Base-by-base conservation (phyloP, 768 basidiomycete species). In the Tubosaeta sp. region DNA sequence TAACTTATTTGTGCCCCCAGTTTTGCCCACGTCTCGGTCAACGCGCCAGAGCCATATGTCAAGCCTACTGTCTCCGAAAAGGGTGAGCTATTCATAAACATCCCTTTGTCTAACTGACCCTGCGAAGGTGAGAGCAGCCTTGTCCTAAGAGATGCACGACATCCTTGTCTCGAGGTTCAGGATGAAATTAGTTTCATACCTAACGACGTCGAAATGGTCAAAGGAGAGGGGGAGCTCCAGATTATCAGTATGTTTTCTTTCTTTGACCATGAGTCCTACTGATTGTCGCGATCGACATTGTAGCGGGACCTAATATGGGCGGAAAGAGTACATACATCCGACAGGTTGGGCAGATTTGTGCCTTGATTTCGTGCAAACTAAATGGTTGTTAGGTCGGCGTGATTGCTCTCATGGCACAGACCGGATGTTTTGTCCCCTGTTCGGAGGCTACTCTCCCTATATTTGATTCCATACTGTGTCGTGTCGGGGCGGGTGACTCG, bases 291-390 rank as follows among this genome's bases (percentile, higher is more conserved):
- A 39, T 18, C 44, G 5, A 51, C 14, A 24, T 54, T 18, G 9
- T 34, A 90, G 89, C 95, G 19, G 96, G 96, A 6, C 96, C 96
- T 0, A 99, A 99, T 69, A 97, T 97, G 90, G 96, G 96, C 46
- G 96, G 96, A 53, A 99, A 99, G 70, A 93, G 90, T 43, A 97
- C 95, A 0, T 97, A 94, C 61, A 95, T 98, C 59, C 87, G 93
- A 41, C 90, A 94, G 73, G 89, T 86, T 41, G 53, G n/a, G 11
- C 42, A 16, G 21, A 14, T 38, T 4, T 8, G 13, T 5, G 29
- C 21, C 16, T n/a, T n/a, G 8, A 7, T 18, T 21, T 43, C 6
- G 12, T 22, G 24, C 8, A 21, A 36, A 47, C 49, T 60, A 25
- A 53, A 32, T n/a, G 31, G 3, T 10, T 39, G 27, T 44, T 74